Base-by-base conservation (phyloP, 495 filamentous ascomycete genomes). In the Hypoxylon crocopeplum region DNA sequence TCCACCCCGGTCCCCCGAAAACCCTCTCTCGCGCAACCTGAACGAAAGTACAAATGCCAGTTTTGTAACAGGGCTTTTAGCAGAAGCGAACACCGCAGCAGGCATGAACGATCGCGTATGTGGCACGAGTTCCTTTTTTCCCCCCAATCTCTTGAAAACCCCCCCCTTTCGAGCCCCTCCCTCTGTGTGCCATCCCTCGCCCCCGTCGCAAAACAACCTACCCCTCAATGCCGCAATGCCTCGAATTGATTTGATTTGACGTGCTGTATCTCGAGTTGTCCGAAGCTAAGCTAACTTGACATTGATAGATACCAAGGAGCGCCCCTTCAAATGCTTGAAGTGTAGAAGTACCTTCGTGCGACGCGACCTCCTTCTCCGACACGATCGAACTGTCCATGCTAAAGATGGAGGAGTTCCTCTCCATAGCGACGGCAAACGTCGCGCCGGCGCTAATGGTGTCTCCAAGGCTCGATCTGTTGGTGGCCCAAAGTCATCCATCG, bases 1-100 rank as follows among this genome's bases (percentile, higher is more conserved):
- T 85, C 86, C 68, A 78, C 83, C 55, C 80, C 88, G 56, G 80
- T 82, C 27, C 79, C 78, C 67, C 74, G 85, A 63, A 87, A 86
- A 71, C 72, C 83, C 50, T 76, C 83, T 32, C 72, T 83, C 64
- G 84, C 84, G 38, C 68, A 70, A 56, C 90, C 93, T 36, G 93
- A 97, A 79, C 91, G 93, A 80, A 97, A 96, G 76, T 98, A 98
- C 85, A 97, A 98, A 76, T 98, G 94, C 78, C 91, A 96, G 82
- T 98, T 97, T 76, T 98, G 94, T 81, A 91, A 89, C 75, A 85
- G 94, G 70, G 94, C 94, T 48, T 98, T 98, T 72, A 96, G 91
- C 78, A 83, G 95, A 72, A 97, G 92, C 72, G 95, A 98, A 74
- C 94, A 98, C 76, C 86, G 95, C 60, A 97, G 92, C 76, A 82